Evolutionary conservation across 2,329 filamentous ascomycete species (phyloP), one percentile per base, ranked within the genome.

Genomic region (Colletotrichum noveboracense): DNA sequence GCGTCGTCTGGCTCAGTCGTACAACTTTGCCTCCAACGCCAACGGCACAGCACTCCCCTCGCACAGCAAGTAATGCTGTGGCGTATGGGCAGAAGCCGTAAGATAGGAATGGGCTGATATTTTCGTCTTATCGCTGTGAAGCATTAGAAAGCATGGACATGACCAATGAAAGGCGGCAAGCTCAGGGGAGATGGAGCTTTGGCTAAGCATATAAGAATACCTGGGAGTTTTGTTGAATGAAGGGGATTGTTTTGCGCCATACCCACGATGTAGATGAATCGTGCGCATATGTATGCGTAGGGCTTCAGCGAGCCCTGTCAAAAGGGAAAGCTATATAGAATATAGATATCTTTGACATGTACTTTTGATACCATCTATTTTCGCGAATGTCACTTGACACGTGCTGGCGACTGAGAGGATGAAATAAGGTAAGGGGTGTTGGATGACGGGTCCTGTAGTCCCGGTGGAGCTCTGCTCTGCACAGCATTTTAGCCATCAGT

Each of bases 1-100:
- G 88, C 89, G 92, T 74, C 88, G 92, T 71, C 87, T 94, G 67
- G 87, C 89, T 65, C 88, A 89, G 81, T 81, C 80, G 55, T 89
- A 88, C 76, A 81, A 82, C 76, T 86, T 84, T 78, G 78, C 80
- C 71, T 78, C 81, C 75, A 78, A 81, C 18, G 71, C 66, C 38
- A 86, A 84, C 76, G 83, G 81, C 69, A 79, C 79, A 60, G 80
- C 72, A 70, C 78, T 81, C 38, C 82, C 84, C 60, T 82, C 84
- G 80, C 79, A 79, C 76, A 80, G 80, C 70, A 83, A 84, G 71
- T 84, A 82, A 76, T 48, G 43, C 43, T 52, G 71, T 36, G 36
- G 28, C 18, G 9, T 60, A 18, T 18, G 36, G 72, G 24, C 12
- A 18, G 36, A 21, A 58, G 26, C 48, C 26, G 36, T 21, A 24